Evolutionary conservation across 139 green algal species (phyloP).

Genomic region (Micractinium sp.): DNA sequence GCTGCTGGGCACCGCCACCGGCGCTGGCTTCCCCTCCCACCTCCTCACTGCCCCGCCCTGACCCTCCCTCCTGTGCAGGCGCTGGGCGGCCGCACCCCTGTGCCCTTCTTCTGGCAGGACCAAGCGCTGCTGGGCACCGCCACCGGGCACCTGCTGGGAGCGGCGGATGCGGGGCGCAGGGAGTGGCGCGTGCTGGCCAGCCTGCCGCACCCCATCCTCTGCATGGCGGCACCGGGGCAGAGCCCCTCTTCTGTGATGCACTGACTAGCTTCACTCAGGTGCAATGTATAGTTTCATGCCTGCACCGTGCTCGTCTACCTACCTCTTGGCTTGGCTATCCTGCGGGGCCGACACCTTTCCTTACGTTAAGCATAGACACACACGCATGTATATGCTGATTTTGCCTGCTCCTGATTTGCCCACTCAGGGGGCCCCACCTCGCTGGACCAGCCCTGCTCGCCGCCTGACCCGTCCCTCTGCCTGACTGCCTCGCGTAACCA

Average conservation of each 20-base stretch:
- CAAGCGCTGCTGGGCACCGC: constrained; percentile 18
- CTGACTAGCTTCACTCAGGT: neutral
- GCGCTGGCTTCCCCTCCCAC: neutral
- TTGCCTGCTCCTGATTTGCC: too few species aligned
- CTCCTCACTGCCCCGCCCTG: neutral
- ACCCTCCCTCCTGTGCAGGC: neutral
- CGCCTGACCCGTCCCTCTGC: too few species aligned
- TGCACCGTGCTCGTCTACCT: neutral
- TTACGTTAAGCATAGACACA: too few species aligned
- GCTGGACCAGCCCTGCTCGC: too few species aligned
- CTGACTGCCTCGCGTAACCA: too few species aligned
- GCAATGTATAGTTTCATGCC: neutral
- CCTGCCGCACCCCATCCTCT: constrained; percentile 9
- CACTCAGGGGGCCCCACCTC: too few species aligned
- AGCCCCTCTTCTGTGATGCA: constrained; percentile 22
- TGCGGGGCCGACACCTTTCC: too few species aligned
- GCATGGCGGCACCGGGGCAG: constrained; percentile 14
- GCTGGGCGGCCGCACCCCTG: constrained; percentile 5
- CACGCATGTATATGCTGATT: too few species aligned
- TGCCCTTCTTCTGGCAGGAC: constrained; percentile 11
- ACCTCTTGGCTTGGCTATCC: too few species aligned
- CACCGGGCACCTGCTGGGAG: neutral
- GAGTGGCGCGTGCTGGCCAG: neutral
- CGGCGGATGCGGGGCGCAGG: neutral
- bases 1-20: neutral